Conservation (phyloP, 2,329 filamentous ascomycete species). For the Fusarium piperis region DNA sequence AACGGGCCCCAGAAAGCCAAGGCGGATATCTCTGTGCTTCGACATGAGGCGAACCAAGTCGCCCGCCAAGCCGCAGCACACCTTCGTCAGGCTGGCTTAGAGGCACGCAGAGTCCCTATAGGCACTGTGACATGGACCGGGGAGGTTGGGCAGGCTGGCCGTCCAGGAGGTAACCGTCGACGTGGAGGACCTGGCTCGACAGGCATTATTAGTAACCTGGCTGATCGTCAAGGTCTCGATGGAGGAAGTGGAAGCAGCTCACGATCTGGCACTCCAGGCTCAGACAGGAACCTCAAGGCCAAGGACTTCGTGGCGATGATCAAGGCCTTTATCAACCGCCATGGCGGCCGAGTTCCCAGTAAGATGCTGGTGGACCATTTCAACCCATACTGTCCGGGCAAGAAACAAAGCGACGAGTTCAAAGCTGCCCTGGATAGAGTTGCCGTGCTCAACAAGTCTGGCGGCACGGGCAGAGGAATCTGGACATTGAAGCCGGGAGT, state of each 20-base stretch:
- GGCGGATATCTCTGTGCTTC: constrained; percentile 81
- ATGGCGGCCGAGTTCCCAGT: constrained; percentile 81
- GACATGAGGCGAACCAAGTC: constrained; percentile 82
- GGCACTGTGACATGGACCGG: constrained; percentile 96
- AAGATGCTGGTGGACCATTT: constrained; percentile 93
- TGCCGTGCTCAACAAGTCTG: constrained; percentile 73
- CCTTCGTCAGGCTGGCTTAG: constrained; percentile 76
- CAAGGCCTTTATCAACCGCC: constrained; percentile 78
- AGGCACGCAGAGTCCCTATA: constrained; percentile 77
- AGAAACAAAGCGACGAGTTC: constrained; percentile 80
- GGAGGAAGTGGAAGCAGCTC: constrained; percentile 56
- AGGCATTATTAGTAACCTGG: constrained; percentile 65
- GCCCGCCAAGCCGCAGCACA: constrained; percentile 81
- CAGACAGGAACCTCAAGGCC: constrained; percentile 55
- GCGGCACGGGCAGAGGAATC: constrained; percentile 62
- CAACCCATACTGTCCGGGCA: constrained; percentile 74
- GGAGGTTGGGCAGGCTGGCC: constrained; percentile 78
- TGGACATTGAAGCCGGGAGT: constrained; percentile 59
- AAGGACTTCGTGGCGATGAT: constrained; percentile 78
- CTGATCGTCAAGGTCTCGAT: constrained; percentile 64
- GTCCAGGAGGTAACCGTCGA: constrained; percentile 67
- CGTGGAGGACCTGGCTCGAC: constrained; percentile 64
- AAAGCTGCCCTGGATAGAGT: constrained; percentile 81
- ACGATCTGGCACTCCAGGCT: constrained; percentile 55
- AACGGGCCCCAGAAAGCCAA: constrained; percentile 76